These are phyloP conservation scores for Malania oleifera DNA, from an alignment of 164 flowering plant genomes.

Conservation along the genomic window DNA sequence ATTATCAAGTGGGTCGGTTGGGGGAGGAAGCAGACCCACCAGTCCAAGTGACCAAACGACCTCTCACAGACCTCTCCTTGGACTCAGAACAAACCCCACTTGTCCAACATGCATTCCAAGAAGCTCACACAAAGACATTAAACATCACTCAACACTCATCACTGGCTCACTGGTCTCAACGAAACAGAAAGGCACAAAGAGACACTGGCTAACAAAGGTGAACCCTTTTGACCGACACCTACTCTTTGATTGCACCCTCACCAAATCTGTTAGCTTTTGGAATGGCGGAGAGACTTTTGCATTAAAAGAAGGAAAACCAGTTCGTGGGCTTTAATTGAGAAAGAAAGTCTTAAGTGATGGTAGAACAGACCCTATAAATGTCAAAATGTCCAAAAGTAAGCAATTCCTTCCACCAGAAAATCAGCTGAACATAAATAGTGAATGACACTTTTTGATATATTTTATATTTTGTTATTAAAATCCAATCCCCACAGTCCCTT, in stretches of 20 bases:
- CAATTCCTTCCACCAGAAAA: constrained; percentile 15
- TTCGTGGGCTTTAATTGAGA: constrained; percentile 22
- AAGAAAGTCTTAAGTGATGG: constrained; percentile 16
- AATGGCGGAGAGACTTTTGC: constrained; percentile 16
- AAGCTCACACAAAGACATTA: constrained; percentile 11
- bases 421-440: constrained; percentile 13
- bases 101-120: constrained; percentile 7
- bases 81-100: constrained; percentile 18
- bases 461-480: not conserved
- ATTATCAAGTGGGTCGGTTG: constrained; percentile 20
- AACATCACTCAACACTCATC: no score
- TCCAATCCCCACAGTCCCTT: constrained; percentile 28
- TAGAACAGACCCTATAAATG: constrained; percentile 16
- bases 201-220: constrained; percentile 11
- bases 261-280: constrained; percentile 18
- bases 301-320: constrained; percentile 29
- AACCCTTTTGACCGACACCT: constrained; percentile 29
- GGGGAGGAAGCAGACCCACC: constrained; percentile 27
- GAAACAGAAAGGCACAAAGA: constrained; percentile 5
- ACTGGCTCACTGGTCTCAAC: constrained; percentile 8
- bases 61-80: constrained; percentile 11
- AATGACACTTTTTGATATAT: not conserved
- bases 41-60: constrained; percentile 15
- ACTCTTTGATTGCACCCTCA: constrained; percentile 11
- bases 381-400: constrained; percentile 25